Evolutionary conservation across 1,284 basidiomycete species (phyloP), one percentile per base, ranked within the genome.

Genomic region (Sphagnurus paluster): DNA sequence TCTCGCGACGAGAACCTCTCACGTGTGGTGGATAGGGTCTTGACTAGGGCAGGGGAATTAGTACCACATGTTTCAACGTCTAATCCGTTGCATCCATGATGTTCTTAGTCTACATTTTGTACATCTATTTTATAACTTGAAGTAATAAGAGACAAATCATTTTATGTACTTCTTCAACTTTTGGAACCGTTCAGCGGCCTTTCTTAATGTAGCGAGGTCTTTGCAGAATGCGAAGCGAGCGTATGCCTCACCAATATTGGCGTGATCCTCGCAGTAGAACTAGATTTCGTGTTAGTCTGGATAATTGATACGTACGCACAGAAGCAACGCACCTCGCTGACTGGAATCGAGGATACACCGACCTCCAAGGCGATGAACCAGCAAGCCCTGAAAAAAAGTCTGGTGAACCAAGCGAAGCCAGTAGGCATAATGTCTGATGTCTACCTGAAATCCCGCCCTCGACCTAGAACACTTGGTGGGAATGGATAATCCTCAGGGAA

Each of bases 141-240:
- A 11, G 11, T 26, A 6, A n/a, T n/a, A 33, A 14, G 9, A 23
- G 29, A 17, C 20, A n/a, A 21, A 16, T 47, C 24, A 49, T 36
- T 43, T 50, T 19, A 90, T 71, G 66, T 78, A 94, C 50, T 90
- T 80, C 59, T 80, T 82, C 54, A 98, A 72, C 14, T 71, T 72
- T 62, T 87, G 77, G 35, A 98, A 70, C 17, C 90, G 80, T 59
- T 91, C 84, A 24, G 84, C 85, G 14, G 94, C 94, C 30, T 71
- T 72, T 55, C 75, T 80, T 28, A 98, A 74, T 1, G 90, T 93
- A 34, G 90, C 90, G 20, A 83, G 56, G 59, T 97, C 93, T 63
- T 97, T 97, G 76, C 93, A 96, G 74, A 96, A 97, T 1, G 92
- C 87, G 64, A 98, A 94, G 41, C 94, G 82, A 21, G 81, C 85